Evolutionary conservation across 495 filamentous ascomycete species (phyloP).

Genomic region (Penicillium manginii): DNA sequence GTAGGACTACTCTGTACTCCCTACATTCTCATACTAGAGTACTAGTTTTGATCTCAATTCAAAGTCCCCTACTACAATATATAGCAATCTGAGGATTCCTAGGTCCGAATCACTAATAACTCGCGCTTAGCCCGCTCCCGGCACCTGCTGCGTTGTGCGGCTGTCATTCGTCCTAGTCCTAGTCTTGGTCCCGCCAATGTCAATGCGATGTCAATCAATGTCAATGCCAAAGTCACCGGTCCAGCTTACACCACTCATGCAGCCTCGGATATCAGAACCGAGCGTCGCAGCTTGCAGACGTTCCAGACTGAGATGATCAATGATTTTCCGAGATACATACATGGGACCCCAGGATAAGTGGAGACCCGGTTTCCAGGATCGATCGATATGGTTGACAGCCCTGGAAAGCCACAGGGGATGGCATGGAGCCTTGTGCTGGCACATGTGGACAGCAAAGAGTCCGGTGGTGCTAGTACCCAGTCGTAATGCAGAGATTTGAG

Average conservation of each 20-base stretch:
- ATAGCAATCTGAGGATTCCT: background rate
- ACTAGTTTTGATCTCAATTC: too few relatives aligned
- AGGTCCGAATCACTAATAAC: background rate
- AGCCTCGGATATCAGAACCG: slow-evolving; percentile 3
- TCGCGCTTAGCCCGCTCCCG: slow-evolving; percentile 22
- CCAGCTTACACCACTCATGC: background rate
- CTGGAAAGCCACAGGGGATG: too few relatives aligned
- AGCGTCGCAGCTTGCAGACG: background rate
- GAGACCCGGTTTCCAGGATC: background rate
- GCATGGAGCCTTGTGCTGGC: too few relatives aligned
- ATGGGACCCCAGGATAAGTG: too few relatives aligned
- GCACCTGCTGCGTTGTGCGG: slow-evolving; percentile 22
- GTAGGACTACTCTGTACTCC: too few relatives aligned
- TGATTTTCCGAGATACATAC: background rate
- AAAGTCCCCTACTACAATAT: background rate
- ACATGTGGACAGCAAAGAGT: too few relatives aligned
- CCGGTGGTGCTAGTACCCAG: background rate
- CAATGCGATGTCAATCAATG: too few relatives aligned
- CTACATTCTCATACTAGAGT: too few relatives aligned
- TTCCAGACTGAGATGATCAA: background rate
- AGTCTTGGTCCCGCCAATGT: background rate
- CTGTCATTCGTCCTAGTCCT: slow-evolving; percentile 17
- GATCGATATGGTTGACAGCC: slow-evolving; percentile 1
- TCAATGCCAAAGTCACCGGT: background rate
- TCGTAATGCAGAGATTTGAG: slow-evolving; percentile 10